Base-by-base conservation (phyloP, 2,329 filamentous ascomycete genomes). In the Fusarium sp. region DNA sequence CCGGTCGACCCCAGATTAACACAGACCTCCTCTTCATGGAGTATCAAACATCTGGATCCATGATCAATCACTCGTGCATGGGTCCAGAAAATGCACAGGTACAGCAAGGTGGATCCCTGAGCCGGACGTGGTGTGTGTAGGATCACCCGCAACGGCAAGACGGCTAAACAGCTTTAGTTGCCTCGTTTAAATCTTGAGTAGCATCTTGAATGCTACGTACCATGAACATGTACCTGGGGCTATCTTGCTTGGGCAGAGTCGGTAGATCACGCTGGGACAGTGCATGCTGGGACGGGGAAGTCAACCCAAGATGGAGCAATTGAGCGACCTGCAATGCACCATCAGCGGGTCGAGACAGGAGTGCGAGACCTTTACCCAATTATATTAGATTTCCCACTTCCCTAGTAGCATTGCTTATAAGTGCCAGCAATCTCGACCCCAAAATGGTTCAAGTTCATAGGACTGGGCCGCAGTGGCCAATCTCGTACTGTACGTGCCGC, bases 81-180 rank as follows among this genome's bases (percentile, higher is more conserved):
- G 40, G 52, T 57, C 32, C 52, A 50, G 55, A 66, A 52, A 43
- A 57, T 46, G 59, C 50, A 69, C 62, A 67, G 54, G 30, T 64
- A 73, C 30, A 59, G 64, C 59, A 63, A 64, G 66, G 66, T 63
- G 63, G 55, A 62, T 57, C 22, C 53, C 46, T 55, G 55, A 69
- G 53, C 72, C 56, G 66, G 70, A 65, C 54, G 59, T 66, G 59
- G 69, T 63, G 65, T 65, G 56, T 38, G 57, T 66, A 66, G 66
- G 68, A 72, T 75, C 64, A 70, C 43, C 58, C 56, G 58, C 66
- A 55, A 54, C 59, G 66, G 71, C 65, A 64, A 74, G 68, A 62
- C 72, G 74, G 71, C 50, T 43, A 59, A 70, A 54, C 67, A 50
- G 58, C 54, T 47, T 52, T 47, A 30, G 34, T 30, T 57, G n/a